Conservation (phyloP, 805 yeast genomes). For the Zygoascus ofunaensis region DNA sequence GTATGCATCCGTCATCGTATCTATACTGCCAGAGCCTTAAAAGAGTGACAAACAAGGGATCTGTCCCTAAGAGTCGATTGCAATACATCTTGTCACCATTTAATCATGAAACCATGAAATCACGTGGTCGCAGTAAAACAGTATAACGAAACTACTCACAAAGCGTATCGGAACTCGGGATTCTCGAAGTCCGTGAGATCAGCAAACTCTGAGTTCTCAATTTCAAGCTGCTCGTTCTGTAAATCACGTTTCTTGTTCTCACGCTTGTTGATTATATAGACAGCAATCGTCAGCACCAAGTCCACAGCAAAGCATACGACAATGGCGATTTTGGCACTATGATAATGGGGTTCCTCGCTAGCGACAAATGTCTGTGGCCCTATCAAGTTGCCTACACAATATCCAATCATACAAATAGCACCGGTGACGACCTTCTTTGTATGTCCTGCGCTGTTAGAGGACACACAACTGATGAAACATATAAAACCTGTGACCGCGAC, state of each 20-base stretch:
- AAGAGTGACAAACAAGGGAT: no score
- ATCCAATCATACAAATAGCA: constrained; percentile 52
- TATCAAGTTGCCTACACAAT: constrained; percentile 57
- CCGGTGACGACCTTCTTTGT: constrained; percentile 61
- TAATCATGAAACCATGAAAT: no score
- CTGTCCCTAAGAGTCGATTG: no score
- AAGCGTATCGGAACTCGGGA: constrained; percentile 30
- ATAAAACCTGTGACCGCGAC: constrained; percentile 26
- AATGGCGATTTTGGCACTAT: constrained; percentile 46
- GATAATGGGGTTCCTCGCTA: constrained; percentile 50
- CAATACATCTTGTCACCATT: no score
- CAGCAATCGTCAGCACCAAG: constrained; percentile 33
- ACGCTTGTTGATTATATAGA: constrained; percentile 12
- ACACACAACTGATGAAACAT: constrained; percentile 33
- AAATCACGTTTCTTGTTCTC: constrained; percentile 46
- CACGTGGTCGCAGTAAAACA: no score
- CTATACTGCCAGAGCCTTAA: no score
- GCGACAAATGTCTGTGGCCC: constrained; percentile 66
- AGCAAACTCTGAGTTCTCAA: constrained; percentile 12
- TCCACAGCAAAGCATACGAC: constrained; percentile 39
- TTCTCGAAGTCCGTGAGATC: constrained; percentile 49
- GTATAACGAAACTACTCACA: constrained; percentile 3
- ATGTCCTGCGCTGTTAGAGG: constrained; percentile 56
- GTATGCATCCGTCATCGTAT: no score
- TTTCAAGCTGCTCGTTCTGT: constrained; percentile 26